These are phyloP conservation scores for Pythium dissimile DNA, from an alignment of 352 stramenopile genomes.

Conservation along the genomic window DNA sequence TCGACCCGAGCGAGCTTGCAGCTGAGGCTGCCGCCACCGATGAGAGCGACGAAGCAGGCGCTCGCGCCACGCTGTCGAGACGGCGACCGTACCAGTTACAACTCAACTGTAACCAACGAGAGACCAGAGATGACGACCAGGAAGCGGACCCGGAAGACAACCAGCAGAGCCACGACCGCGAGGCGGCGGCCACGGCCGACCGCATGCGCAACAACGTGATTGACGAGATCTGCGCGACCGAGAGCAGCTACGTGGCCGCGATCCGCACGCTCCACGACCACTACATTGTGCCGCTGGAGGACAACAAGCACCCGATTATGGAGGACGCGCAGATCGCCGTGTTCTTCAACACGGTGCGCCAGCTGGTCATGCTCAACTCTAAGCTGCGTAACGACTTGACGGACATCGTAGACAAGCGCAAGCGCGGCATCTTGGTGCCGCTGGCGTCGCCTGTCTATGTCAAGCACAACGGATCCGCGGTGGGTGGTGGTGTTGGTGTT, in stretches of 20 bases:
- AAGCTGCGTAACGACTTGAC: constrained; percentile 73
- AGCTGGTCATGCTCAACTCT: constrained; percentile 84
- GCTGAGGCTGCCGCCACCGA: neutral
- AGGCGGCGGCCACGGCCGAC: constrained; percentile 10
- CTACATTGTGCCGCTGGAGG: constrained; percentile 79
- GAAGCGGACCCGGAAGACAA: constrained; percentile 24
- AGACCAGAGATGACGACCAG: neutral
- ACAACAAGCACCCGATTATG: constrained; percentile 77
- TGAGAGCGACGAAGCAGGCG: neutral
- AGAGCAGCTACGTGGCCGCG: constrained; percentile 72
- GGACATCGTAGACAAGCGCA: constrained; percentile 45
- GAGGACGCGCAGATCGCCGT: constrained; percentile 82
- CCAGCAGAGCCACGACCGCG: constrained; percentile 7
- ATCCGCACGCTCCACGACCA: constrained; percentile 74
- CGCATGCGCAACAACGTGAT: constrained; percentile 52
- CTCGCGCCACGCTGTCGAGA: neutral
- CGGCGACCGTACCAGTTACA: constrained; percentile 1
- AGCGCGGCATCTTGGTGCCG: constrained; percentile 5
- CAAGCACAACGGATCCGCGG: neutral
- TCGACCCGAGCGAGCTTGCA: constrained; percentile 9
- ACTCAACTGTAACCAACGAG: constrained; percentile 3
- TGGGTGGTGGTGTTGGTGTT: too few relatives aligned
- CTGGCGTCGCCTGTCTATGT: constrained; percentile 18
- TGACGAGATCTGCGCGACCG: constrained; percentile 77
- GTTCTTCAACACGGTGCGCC: constrained; percentile 82